phyloP scores from a whole-genome alignment of 2,329 filamentous ascomycete genomes.

The Ascochyta rabiei region DNA sequence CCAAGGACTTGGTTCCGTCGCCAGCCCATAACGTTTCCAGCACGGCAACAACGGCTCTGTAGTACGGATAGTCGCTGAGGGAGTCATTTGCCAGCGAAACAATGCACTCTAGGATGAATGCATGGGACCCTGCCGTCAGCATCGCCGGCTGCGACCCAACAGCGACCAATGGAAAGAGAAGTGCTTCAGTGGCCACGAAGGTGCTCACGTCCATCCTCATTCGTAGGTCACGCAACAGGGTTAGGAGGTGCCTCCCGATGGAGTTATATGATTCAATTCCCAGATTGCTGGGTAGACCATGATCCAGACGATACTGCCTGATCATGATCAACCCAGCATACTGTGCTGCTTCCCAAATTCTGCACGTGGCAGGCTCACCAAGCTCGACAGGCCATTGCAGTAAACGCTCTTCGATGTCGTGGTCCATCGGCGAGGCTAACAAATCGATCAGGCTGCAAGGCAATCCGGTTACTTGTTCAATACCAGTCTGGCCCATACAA shows the following conservation, averaged over 20 bases:
- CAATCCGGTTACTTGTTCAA: conserved; percentile 8
- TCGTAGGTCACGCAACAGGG: conserved; percentile 1
- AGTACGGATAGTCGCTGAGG: conserved; percentile 1
- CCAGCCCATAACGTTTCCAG: not conserved
- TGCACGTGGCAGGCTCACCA: conserved; percentile 4
- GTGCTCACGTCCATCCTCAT: not conserved
- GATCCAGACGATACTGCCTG: conserved; percentile 1
- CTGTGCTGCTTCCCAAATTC: conserved; percentile 11
- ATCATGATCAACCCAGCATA: conserved; percentile 7
- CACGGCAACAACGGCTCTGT: not conserved
- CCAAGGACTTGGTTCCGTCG: not conserved
- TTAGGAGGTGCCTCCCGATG: not conserved
- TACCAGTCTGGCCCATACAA: conserved; percentile 4
- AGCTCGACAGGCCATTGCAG: conserved; percentile 8
- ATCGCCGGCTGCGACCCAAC: not conserved
- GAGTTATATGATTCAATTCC: not conserved
- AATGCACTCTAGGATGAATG: conserved; percentile 6
- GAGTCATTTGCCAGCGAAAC: not conserved
- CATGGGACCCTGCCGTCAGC: not conserved
- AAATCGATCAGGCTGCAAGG: conserved; percentile 12
- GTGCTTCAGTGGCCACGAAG: not conserved
- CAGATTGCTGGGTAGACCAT: not conserved
- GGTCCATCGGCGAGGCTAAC: conserved; percentile 1
- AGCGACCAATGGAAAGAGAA: conserved; percentile 1
- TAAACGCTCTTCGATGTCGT: conserved; percentile 6